Evolutionary conservation across 176 grass and related monocot species (phyloP), one percentile per base, ranked within the genome.

Genomic region (Oryza longistaminata): DNA sequence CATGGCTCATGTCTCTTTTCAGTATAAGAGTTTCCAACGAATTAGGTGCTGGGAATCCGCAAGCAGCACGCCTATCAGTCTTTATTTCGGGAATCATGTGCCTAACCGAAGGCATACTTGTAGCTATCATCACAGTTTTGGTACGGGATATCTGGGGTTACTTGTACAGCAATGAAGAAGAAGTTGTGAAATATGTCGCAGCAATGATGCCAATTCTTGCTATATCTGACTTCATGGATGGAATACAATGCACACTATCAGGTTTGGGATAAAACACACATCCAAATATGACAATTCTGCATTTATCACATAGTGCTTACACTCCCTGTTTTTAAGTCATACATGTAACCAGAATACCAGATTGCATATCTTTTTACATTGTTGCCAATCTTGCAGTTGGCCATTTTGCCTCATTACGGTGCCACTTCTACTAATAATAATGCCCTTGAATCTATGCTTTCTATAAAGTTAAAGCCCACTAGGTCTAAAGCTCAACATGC

Each of bases 11-110:
- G 69, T 62, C 82, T 68, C 46, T 73, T 27, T 33, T 17, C 89
- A 98, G 96, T 85, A 95, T 95, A 33, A 93, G 96, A 93, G 89
- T 98, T 70, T 88, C 96, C 85, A 98, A 98, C 83, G 91, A 95
- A 93, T 71, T 98, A 83, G 96, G 93, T 37, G 90, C 89, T n/a
- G 89, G 91, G 21, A 88, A 87, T 52, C 85, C 91, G 5, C 89
- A 87, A 66, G 86, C 82, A 34, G 83, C 91, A 74, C 68, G 73
- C 0, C 64, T 98, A 48, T 91, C 96, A 25, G 75, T 98, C 69
- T 79, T 62, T 81, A 43, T 88, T 77, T 90, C 89, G 16, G 85
- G 87, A 67, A 81, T 92, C 72, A 93, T 95, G 83, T 89, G 87
- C 53, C 79, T 95, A 76, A 77, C 78, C 33, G 82, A 90, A 81